Percentiles rank a stretch among this genome's conserved stretches.
These are phyloP conservation scores for Potentilla sterilis DNA, from an alignment of 306 rosid species.

Conservation along the genomic window DNA sequence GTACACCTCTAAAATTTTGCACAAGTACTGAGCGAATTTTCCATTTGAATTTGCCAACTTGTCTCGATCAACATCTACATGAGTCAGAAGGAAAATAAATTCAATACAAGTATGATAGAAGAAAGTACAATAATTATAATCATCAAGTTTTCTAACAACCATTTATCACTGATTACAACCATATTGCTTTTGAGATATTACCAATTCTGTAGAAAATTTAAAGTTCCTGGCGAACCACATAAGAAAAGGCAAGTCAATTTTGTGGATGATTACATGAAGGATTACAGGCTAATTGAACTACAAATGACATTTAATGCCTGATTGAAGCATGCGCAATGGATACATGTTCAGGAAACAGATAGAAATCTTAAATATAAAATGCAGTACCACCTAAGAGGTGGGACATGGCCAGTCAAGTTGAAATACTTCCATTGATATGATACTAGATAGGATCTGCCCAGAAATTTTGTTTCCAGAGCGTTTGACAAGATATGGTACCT, in stretches of 20 bases:
- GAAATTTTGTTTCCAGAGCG: background rate
- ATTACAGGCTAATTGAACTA: conserved; percentile 1
- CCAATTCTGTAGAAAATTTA: background rate
- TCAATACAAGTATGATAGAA: background rate
- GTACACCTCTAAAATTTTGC: conserved; percentile 70
- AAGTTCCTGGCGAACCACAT: conserved; percentile 1
- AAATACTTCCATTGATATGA: background rate
- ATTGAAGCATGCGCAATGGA: background rate
- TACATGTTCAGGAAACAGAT: background rate
- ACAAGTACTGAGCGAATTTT: conserved; percentile 70
- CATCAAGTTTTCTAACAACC: background rate
- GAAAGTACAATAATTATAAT: background rate
- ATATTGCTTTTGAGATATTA: background rate
- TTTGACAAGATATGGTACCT: conserved; percentile 35
- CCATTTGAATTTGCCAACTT: conserved; percentile 69
- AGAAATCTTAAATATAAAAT: background rate
- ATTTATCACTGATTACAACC: background rate
- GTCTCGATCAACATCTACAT: conserved; percentile 66
- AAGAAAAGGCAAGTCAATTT: background rate
- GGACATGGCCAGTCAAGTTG: background rate
- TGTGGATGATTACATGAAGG: background rate
- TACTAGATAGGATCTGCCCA: background rate
- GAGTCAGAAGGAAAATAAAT: conserved; percentile 11
- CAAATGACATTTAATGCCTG: background rate
- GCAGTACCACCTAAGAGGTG: conserved; percentile 1